Evolutionary conservation across 2,329 filamentous ascomycete species (phyloP).

Genomic region (Pseudogymnoascus sp.): DNA sequence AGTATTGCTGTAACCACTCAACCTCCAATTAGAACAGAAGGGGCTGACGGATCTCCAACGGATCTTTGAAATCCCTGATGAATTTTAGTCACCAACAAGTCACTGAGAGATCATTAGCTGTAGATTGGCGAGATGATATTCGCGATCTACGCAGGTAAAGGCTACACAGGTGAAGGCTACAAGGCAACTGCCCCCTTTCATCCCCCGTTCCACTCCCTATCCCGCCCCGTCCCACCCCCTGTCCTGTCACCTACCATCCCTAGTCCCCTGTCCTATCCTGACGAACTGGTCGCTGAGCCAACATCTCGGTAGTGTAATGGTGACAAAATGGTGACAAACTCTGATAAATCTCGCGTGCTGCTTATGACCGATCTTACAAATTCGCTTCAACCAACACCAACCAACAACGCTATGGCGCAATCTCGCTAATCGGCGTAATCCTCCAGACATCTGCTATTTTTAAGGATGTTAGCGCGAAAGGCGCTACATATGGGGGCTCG

Average conservation of each 20-base stretch:
- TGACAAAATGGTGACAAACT: background rate
- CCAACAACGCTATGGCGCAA: background rate
- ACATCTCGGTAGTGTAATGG: background rate
- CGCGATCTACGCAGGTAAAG: background rate
- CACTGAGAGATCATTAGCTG: background rate
- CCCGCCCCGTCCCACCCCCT: background rate
- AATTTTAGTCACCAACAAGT: background rate
- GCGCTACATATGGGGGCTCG: too few relatives aligned
- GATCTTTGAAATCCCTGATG: background rate
- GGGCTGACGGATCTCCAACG: background rate
- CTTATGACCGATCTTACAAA: background rate
- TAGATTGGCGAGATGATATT: background rate
- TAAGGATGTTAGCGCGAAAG: constrained; percentile 18
- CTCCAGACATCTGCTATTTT: background rate
- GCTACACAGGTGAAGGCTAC: background rate
- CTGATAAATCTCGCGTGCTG: background rate
- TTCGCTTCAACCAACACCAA: background rate
- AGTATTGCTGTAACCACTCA: background rate
- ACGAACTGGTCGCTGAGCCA: background rate
- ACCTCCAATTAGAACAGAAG: background rate
- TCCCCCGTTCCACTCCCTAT: too few relatives aligned
- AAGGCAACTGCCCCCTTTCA: background rate
- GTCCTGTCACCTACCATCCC: background rate
- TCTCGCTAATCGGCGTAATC: background rate
- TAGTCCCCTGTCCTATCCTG: background rate